Conservation (phyloP, 257 asterid genomes). For the Nicotiana otophora region DNA sequence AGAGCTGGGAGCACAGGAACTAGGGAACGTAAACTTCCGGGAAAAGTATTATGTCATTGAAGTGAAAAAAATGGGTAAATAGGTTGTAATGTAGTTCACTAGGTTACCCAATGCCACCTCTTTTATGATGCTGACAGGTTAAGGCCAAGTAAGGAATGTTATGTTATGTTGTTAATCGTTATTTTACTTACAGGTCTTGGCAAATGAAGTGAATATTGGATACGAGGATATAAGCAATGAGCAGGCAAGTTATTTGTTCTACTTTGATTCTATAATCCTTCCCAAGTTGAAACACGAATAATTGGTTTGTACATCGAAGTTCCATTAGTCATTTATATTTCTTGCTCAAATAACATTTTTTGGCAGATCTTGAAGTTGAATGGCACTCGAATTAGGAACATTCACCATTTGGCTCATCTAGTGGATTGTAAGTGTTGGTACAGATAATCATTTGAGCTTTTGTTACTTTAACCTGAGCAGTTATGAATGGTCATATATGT, state of each 20-base stretch:
- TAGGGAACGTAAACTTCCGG: background rate
- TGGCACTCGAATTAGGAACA: slow-evolving; percentile 70
- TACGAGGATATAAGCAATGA: slow-evolving; percentile 93
- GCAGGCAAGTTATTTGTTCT: slow-evolving; percentile 53
- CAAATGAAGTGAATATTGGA: slow-evolving; percentile 90
- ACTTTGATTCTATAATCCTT: background rate
- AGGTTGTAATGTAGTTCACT: background rate
- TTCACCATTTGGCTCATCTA: slow-evolving; percentile 89
- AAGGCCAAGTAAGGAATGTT: background rate
- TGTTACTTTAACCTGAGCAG: background rate
- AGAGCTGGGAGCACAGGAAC: slow-evolving; percentile 1
- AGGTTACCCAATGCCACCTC: background rate
- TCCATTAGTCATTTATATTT: background rate
- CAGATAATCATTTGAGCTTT: background rate
- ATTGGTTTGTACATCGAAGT: background rate
- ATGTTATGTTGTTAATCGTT: background rate
- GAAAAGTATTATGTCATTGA: background rate
- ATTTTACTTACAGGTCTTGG: slow-evolving; percentile 55
- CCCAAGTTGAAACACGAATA: background rate
- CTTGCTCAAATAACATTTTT: background rate
- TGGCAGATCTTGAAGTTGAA: slow-evolving; percentile 83
- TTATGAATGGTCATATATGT: background rate
- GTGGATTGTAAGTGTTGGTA: slow-evolving; percentile 64
- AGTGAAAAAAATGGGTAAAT: background rate
- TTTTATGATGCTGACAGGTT: slow-evolving; percentile 1